phyloP scores from a whole-genome alignment of 345 rosid genomes.

The Acer saccharum region DNA sequence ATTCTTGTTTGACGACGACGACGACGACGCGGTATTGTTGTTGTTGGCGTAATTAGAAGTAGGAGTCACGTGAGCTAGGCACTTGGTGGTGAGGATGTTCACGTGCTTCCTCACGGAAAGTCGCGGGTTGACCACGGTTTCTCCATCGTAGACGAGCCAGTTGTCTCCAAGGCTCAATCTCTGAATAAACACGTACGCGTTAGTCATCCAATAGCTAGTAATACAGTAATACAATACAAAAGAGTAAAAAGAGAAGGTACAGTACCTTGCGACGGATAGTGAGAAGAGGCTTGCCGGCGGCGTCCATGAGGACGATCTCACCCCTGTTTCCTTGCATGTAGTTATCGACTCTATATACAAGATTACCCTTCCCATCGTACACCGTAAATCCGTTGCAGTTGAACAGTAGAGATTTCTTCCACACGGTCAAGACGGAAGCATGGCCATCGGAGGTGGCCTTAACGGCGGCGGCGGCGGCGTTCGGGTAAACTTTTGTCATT shows the following conservation, averaged over 20 bases:
- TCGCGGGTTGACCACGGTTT: constrained; percentile 52
- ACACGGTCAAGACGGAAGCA: constrained; percentile 64
- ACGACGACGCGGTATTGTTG: background rate
- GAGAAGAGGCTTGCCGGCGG: constrained; percentile 83
- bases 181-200: constrained; percentile 29
- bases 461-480: constrained; percentile 24
- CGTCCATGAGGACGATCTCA: constrained; percentile 89
- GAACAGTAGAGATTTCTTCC: constrained; percentile 93
- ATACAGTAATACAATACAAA: no score
- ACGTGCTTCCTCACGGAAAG: constrained; percentile 58
- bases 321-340: constrained; percentile 57
- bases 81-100: constrained; percentile 45
- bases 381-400: constrained; percentile 97
- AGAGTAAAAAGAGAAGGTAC: no score
- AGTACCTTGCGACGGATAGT: constrained; percentile 92
- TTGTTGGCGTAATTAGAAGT: background rate
- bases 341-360: constrained; percentile 83
- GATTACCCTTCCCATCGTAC: constrained; percentile 68
- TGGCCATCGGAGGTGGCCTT: constrained; percentile 13
- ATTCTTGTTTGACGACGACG: constrained; percentile 6
- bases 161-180: constrained; percentile 70
- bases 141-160: constrained; percentile 89
- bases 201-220: background rate
- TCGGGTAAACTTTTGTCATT: constrained; percentile 86
- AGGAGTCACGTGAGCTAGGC: constrained; percentile 57